phyloP scores from a whole-genome alignment of 163 green algal species.

The Chlorella variabilis region DNA sequence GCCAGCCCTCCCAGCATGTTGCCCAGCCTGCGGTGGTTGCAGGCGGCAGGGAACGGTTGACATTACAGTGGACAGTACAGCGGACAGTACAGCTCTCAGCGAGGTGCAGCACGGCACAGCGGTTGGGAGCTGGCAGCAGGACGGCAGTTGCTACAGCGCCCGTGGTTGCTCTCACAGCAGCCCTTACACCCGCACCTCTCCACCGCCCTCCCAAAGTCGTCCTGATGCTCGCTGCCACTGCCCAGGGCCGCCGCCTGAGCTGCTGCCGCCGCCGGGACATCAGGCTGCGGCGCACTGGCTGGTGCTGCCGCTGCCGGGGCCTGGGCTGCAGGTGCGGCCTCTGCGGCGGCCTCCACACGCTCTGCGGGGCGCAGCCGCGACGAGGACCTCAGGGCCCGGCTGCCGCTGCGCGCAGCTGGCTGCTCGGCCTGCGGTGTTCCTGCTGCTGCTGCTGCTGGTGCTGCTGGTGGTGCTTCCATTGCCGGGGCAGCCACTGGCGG shows the following conservation, averaged over 20 bases:
- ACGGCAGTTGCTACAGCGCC: too few relatives aligned
- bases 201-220: neutral
- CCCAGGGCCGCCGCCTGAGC: neutral
- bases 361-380: neutral
- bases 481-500: neutral
- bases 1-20: neutral
- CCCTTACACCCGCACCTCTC: too few relatives aligned
- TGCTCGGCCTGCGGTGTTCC: neutral
- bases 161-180: neutral
- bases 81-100: too few relatives aligned
- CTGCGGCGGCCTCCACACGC: too few relatives aligned
- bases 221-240: constrained; percentile 13
- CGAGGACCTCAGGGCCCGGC: neutral
- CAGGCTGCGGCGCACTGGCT: neutral
- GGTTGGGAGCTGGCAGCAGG: too few relatives aligned
- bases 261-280: neutral
- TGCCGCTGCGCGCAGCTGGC: neutral
- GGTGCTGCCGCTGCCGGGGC: neutral
- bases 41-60: neutral
- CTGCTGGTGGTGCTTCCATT: neutral
- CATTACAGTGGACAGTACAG: neutral
- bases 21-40: neutral
- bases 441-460: neutral
- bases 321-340: too few relatives aligned
- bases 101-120: too few relatives aligned